Evolutionary conservation across 2,329 filamentous ascomycete species (phyloP).

Genomic region (Fusarium hainanense): DNA sequence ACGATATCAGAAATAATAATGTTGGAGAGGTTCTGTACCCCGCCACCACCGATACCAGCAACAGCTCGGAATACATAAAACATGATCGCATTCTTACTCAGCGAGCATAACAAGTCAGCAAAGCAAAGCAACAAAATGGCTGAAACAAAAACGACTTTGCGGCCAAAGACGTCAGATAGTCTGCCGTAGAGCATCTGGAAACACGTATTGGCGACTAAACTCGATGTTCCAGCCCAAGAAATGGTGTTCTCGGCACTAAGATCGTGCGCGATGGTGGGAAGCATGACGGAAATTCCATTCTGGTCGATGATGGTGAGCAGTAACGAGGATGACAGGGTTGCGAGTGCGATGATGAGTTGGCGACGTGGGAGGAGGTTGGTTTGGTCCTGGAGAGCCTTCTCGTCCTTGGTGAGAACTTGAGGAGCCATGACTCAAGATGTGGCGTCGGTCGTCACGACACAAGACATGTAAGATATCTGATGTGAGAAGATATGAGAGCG

Average conservation of each 20-base stretch:
- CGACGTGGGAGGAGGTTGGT: background rate
- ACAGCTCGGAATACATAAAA: background rate
- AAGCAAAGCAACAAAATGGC: background rate
- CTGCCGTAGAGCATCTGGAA: slow-evolving; percentile 9
- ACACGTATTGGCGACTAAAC: background rate
- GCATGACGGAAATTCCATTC: background rate
- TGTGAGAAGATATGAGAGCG: background rate
- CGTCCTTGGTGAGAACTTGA: slow-evolving; percentile 1
- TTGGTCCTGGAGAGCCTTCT: slow-evolving; percentile 1
- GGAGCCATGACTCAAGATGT: background rate
- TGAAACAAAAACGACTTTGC: background rate
- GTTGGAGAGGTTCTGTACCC: background rate
- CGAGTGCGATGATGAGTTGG: background rate
- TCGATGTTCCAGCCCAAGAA: slow-evolving; percentile 3
- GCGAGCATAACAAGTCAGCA: background rate
- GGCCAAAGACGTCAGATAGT: slow-evolving; percentile 3
- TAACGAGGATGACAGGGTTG: background rate
- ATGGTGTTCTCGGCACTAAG: background rate
- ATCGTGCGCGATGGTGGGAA: background rate
- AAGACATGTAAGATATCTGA: background rate
- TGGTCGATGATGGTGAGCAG: background rate
- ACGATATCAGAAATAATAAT: slow-evolving; percentile 6
- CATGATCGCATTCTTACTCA: background rate
- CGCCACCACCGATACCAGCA: background rate
- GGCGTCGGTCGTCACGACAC: background rate